Evolutionary conservation across 176 grass and related monocot genomes (phyloP), one percentile per base, ranked within the genome.

Genomic region (Zoysia pacifica): DNA sequence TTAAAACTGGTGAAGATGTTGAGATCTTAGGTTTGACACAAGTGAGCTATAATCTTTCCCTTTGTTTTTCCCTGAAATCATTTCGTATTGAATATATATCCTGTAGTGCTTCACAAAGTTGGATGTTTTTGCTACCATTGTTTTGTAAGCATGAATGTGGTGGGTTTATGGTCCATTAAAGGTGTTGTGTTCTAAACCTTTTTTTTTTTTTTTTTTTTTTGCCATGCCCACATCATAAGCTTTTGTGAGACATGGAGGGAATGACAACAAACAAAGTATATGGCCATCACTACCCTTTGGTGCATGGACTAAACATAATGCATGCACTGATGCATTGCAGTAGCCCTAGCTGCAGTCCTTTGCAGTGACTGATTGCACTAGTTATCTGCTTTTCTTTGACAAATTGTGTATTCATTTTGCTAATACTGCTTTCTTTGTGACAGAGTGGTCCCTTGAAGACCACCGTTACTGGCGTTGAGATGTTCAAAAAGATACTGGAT

Each of bases 401-500:
- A 53, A 62, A 5, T 76, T 80, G 47, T 55, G 11, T 72, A 20
- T 35, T 5, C 7, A 43, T 77, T 70, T 11, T 19, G 11, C 69
- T 72, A 46, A 72, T 56, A 55, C 40, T 49, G 50, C 64, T 46
- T 80, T 81, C 19, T 67, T 86, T 67, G 18, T 89, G 35, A 59
- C 75, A 99, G 96, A 74, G 79, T 81, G 90, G 90, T 74, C 92
- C 96, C 0, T 56, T 95, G 65, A 99, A 95, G 79, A 93, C 96
- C 78, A 99, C 96, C 12, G 96, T 99, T 70, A 99, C 96, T 77
- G 92, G 92, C 65, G 96, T 99, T 47, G 90, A 99, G 92, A 99
- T 99, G 96, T 99, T 99, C 84, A 99, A 95, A 72, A 99, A 99
- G 86, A 95, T 95, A 45, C 71, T 99, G 84, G 96, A 99, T 89